Evolutionary conservation across 805 yeast species (phyloP), one percentile per base, ranked within the genome.

Genomic region (Starmera caribaea): DNA sequence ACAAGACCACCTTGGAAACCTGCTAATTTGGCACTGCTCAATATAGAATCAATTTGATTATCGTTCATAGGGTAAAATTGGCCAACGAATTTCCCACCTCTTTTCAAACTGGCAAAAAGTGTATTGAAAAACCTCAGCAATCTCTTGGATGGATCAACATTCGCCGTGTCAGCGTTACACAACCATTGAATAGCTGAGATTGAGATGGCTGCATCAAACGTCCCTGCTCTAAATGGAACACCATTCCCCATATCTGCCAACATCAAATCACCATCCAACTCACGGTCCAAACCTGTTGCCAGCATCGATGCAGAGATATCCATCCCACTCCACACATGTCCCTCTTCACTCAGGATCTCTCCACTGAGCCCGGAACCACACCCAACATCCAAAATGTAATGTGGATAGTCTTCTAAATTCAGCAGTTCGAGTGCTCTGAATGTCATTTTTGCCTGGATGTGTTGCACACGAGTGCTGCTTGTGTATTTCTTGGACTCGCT

Each of bases 341-440:
- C 95, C 58, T 92, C 97, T 54, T 92, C 95, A 0, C 90, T 76
- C 34, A 92, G 65, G 30, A 92, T 90, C 56, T 92, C 97, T 6
- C 98, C 98, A 30, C 92, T 79, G 14, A 92, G 71, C 0, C 98
- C 97, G 0, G 97, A 88, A 3, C 98, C 98, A 68, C 97, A 92
- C 13, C 98, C 98, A 30, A 92, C 73, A 70, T 92, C 98, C 15
- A 92, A 72, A 10, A 92, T 58, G 51, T 79, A 80, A 49, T 85
- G 82, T 30, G 62, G 69, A 27, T 63, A 66, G 2, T 76, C 75
- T 27, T 83, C 81, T 32, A 92, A 62, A 57, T 88, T 85, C 41
- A 92, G 65, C 30, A 92, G 67, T 51, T 92, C 98, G 36, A 92
- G 66, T 0, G 97, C 96, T 51, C 98, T 71, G 34, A 90, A 69